These are phyloP conservation scores for Solanum hybrid DNA, from an alignment of 305 asterid species.

Conservation along the genomic window DNA sequence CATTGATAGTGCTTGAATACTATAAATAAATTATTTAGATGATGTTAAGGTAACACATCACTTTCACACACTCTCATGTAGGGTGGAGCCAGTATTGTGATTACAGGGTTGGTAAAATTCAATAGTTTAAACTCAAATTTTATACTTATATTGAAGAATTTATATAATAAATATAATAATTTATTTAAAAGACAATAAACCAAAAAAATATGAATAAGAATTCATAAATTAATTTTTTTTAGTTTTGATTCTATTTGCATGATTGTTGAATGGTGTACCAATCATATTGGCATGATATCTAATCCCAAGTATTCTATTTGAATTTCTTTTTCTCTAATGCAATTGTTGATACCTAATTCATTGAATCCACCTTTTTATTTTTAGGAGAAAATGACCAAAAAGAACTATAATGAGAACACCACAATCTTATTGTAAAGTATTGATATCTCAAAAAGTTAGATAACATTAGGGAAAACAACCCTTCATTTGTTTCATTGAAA, in stretches of 20 bases:
- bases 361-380: background rate
- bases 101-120: background rate
- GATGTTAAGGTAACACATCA: background rate
- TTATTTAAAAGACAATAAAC: background rate
- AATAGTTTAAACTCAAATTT: background rate
- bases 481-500: background rate
- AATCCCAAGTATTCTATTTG: background rate
- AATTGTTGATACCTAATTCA: background rate
- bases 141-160: background rate
- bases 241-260: background rate
- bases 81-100: background rate
- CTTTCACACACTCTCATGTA: background rate
- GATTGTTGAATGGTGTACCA: background rate
- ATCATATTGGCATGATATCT: background rate
- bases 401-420: background rate
- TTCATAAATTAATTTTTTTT: background rate
- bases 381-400: background rate
- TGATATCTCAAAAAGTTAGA: background rate
- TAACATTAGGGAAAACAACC: background rate
- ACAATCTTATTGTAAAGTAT: background rate
- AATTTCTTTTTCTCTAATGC: background rate
- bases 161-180: background rate
- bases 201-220: background rate
- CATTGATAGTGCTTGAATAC: background rate
- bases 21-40: background rate